Percentiles rank a stretch among this genome's conserved stretches.
phyloP scores from a whole-genome alignment of 106 monocot species.

The Dioscorea dumetorum region DNA sequence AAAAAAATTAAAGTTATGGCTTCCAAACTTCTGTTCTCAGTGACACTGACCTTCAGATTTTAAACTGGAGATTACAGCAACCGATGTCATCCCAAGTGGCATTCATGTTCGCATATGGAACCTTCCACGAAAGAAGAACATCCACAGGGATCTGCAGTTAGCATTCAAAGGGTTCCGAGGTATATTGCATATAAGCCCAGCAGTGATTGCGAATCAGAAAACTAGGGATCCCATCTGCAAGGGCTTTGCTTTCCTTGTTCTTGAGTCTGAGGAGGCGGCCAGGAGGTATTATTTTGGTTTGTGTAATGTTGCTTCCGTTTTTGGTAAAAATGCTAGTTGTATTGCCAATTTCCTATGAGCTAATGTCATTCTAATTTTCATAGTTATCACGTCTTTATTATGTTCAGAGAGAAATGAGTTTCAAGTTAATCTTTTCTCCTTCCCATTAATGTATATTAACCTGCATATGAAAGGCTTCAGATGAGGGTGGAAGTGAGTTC shows the following conservation, averaged over 20 bases:
- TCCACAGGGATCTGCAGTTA: conserved; percentile 64
- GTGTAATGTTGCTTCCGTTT: background rate
- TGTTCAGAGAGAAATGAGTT: too few species aligned
- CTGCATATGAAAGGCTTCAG: too few species aligned
- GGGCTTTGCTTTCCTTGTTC: conserved; percentile 82
- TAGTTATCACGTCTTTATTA: too few species aligned
- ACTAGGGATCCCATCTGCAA: conserved; percentile 98
- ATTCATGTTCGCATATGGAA: conserved; percentile 57
- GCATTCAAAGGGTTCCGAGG: conserved; percentile 73
- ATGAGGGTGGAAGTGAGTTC: too few species aligned
- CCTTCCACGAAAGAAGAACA: conserved; percentile 92
- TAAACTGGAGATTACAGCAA: conserved; percentile 20
- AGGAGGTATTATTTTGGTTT: conserved; percentile 38
- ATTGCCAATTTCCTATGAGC: too few species aligned
- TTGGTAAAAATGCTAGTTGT: background rate
- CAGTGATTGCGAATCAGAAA: conserved; percentile 67
- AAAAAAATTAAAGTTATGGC: too few species aligned
- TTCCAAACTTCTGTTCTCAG: background rate
- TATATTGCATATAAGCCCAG: conserved; percentile 64
- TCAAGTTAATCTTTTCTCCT: too few species aligned
- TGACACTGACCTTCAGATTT: conserved; percentile 4
- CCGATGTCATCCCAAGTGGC: conserved; percentile 28
- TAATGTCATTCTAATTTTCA: too few species aligned
- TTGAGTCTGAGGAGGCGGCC: conserved; percentile 62
- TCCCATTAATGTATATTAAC: too few species aligned